Base-by-base conservation (phyloP, 805 yeast species). In the Maudiozyma pseudohumilis region DNA sequence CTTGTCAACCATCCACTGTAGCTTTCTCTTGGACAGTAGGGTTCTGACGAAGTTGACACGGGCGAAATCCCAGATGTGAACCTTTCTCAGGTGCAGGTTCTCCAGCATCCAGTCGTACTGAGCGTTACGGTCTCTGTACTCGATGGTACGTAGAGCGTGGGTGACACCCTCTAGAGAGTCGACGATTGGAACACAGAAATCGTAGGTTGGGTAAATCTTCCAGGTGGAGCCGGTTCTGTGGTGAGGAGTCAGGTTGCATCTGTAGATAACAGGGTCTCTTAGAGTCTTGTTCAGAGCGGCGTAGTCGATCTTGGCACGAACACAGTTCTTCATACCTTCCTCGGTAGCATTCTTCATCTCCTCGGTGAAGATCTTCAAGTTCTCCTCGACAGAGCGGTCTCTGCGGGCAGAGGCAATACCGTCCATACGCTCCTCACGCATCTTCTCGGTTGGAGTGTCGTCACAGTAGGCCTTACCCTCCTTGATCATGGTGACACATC, bases 351-450 rank as follows among this genome's bases (percentile, higher is more conserved):
- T 75, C 61, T 78, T 80, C 98, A 92, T 92, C 53, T 85, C 96
- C 59, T 83, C 77, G 34, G 80, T 78, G 68, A 92, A 92, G 41
- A 89, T 72, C 48, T 68, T 68, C 63, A 92, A 70, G 68, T 84
- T 88, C 68, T 92, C 98, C 63, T 89, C 96, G 36, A 89, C 82
- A 16, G 89, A 55, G 64, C 96, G 79, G 52, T 87, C 92, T 70
- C 98, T 82, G 69, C 96, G 82, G 34, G 74, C 78, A 35, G 95
- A 83, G 40, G 94, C 80, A 50, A 86, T 78, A 63, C 99, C 99
- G 47, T 86, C 96, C 84, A 85, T 86, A 74, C 99, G 84, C 72
- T 92, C 95, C 58, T 88, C 95, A 69, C 99, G 83, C 99, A 92
- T 92, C 61, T 75, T 72, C 56, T 89, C 97, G 52, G 77, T 75